Evolutionary conservation across 192 early-diverging fungal genomes (phyloP), one percentile per base, ranked within the genome.

Genomic region (Backusella luteola): DNA sequence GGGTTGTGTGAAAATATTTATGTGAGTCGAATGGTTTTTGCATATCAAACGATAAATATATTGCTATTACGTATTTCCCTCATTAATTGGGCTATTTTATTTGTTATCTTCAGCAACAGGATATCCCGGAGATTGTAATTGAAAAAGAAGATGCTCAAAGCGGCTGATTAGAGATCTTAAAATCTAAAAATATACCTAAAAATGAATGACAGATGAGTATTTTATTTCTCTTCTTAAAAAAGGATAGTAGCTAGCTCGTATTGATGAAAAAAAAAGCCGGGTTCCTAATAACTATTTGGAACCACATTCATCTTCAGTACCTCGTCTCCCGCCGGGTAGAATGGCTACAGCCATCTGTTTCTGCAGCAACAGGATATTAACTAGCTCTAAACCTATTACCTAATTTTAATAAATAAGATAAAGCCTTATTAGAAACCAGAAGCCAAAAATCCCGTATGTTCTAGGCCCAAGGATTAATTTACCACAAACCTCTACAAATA

Each of bases 1-100:
- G 97, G 96, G 69, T 79, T 98, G 76, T 93, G 94, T 82, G 96
- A 99, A 76, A 98, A 97, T 85, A 98, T 99, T 83, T 91, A 94
- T 74, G 93, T 99, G 38, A 85, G 95, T 26, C 90, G 97, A 17
- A 95, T 97, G 0, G 96, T 96, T n/a, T 99, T 97, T 85, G 21
- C 29, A 32, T 32, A 32, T 32, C 29, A 1, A 32, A 32, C 29
- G 32, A 71, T 80, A 76, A 66, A 44, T 17, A 7, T 42, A 21
- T 68, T 14, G 23, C 2, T 32, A 1, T 32, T 32, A 32, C 32
- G 3, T 32, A 3, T 32, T 3, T 32, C 32, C 2, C 32, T 32
- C 32, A 1, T 3, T 32, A 32, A 32, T 2, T 32, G 32, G 32
- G 32, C 2, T 32, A 3, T 32, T 32, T 32, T 3, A 32, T 32